Evolutionary conservation across 768 basidiomycete species (phyloP).

Genomic region (Vishniacozyma victoriae): DNA sequence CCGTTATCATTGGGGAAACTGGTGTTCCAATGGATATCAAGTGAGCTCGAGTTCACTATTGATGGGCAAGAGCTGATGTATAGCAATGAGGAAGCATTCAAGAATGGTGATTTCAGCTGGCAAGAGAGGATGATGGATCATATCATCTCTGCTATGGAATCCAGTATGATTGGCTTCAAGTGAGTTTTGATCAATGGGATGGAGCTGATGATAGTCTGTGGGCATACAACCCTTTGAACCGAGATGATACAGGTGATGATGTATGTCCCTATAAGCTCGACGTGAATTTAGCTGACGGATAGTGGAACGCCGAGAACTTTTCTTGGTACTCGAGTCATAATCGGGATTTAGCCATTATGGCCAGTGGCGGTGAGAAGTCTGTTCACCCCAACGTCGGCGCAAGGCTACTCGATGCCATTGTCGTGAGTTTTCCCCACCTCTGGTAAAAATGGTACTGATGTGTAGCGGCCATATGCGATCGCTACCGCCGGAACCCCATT

Average conservation of each 20-base stretch:
- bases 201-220: conserved; percentile 58
- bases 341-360: conserved; percentile 11
- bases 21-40: conserved; percentile 98
- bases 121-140: conserved; percentile 93
- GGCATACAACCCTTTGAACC: conserved; percentile 89
- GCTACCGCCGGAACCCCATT: conserved; percentile 82
- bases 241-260: conserved; percentile 66
- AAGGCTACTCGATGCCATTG: conserved; percentile 68
- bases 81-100: conserved; percentile 67
- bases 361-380: conserved; percentile 10
- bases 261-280: conserved; percentile 18
- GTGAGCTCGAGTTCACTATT: conserved; percentile 53
- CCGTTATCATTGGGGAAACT: conserved; percentile 84
- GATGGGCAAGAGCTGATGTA: background rate
- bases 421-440: conserved; percentile 48
- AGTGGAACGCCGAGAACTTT: conserved; percentile 97
- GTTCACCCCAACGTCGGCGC: conserved; percentile 71
- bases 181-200: conserved; percentile 50
- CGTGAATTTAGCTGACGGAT: background rate
- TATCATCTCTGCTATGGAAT: conserved; percentile 74
- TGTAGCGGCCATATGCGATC: conserved; percentile 73
- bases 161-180: conserved; percentile 75
- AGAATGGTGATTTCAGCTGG: conserved; percentile 67
- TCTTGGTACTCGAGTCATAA: conserved; percentile 69
- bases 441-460: conserved; percentile 1